A percentile compares a stretch with the other conserved stretches of the same genome.
These are phyloP conservation scores for Fomitopsis palustris DNA, from an alignment of 1,284 basidiomycete genomes.

Conservation along the genomic window DNA sequence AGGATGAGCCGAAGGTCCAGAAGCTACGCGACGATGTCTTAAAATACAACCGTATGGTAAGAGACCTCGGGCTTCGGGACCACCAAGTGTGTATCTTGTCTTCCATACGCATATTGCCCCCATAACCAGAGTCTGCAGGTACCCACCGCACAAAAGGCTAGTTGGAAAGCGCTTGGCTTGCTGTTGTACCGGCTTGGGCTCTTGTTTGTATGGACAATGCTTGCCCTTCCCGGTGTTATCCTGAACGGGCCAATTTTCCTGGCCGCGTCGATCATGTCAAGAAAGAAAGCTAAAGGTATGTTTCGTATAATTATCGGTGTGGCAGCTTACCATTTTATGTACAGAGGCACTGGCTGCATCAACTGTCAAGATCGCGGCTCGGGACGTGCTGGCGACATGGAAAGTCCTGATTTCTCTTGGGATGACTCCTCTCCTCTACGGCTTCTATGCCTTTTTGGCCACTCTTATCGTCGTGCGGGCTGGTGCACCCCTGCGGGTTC, in stretches of 20 bases:
- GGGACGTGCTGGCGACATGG: constrained; percentile 97
- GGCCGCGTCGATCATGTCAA: constrained; percentile 84
- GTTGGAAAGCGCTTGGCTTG: constrained; percentile 87
- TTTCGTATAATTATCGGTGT: not conserved
- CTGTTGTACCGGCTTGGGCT: constrained; percentile 84
- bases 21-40: constrained; percentile 84
- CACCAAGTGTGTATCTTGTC: constrained; percentile 71
- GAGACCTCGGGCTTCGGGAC: constrained; percentile 94
- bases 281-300: constrained; percentile 87
- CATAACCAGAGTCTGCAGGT: constrained; percentile 42
- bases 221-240: constrained; percentile 93
- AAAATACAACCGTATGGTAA: constrained; percentile 89
- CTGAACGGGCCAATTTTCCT: constrained; percentile 96
- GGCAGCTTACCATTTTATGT: not conserved
- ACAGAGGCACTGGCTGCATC: constrained; percentile 96
- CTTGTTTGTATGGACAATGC: constrained; percentile 79
- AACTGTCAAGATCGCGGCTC: constrained; percentile 91
- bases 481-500: constrained; percentile 60
- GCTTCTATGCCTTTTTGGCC: constrained; percentile 80
- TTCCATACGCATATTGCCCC: not conserved
- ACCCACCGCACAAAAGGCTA: constrained; percentile 76
- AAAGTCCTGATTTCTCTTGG: constrained; percentile 96
- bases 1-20: constrained; percentile 89
- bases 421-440: constrained; percentile 86
- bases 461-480: constrained; percentile 75